Evolutionary conservation across 345 rosid genomes (phyloP), one percentile per base, ranked within the genome.

Genomic region (Boechera retrofracta): DNA sequence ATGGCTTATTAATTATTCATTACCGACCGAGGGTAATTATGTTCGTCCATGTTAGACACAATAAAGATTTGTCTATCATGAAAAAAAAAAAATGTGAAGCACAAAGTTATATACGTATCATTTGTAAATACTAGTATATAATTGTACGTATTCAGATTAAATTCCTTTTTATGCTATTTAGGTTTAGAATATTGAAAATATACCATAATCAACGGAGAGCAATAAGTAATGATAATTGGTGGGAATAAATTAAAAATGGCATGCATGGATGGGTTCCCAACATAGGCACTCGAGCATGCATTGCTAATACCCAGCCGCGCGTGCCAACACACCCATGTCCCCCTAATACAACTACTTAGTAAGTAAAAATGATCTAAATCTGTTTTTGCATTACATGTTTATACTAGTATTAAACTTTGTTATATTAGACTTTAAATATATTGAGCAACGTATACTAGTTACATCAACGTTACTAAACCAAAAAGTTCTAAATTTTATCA

Each of bases 211-310:
- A 41, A 12, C 0, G 24, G 11, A 61, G 39, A 52, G 42, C 15
- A 55, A 63, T 28, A 35, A 48, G 72, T 56, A 64, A 65, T n/a
- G 70, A 64, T 63, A 64, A 57, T 48, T 16, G 16, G 16, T 16
- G 16, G 16, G 16, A 16, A 16, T 16, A 16, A 16, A 16, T 16
- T 16, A 16, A 16, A 16, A 16, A 16, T 71, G 36, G 81, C 72
- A 77, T 71, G 80, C 80, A 77, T 48, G 31, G 54, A 77, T 71
- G 73, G 77, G 68, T 65, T 77, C 76, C 67, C 67, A 71, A 56
- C 72, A 77, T 57, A 64, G 51, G 71, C 80, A 77, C 80, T 77
- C 59, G 66, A 77, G 80, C 80, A 55, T 77, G 80, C 76, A 70
- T 53, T 71, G 77, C 67, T 65, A 77, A 56, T 21, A 64, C 72